Base-by-base conservation (phyloP, 2,329 filamentous ascomycete species). In the Aspergillus sojae region DNA sequence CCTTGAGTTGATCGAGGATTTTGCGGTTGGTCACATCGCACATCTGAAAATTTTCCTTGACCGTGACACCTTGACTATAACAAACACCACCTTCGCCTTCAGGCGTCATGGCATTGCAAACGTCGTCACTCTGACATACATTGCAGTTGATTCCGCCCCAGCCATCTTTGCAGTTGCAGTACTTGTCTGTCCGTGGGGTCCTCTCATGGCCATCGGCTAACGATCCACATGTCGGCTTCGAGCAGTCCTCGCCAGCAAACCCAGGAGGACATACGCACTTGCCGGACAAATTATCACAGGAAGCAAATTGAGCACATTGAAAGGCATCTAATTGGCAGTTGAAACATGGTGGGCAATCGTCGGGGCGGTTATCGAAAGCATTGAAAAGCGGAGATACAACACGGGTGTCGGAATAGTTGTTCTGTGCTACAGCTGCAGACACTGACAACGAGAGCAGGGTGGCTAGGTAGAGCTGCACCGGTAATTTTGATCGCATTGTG, bases 101-200 rank as follows among this genome's bases (percentile, higher is more conserved):
- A 4, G 92, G 92, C 89, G 96, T 96, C 79, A 99, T 83, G 39
- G 92, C 89, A 75, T 95, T 88, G 74, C 95, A 99, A 19, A 91
- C 94, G 69, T 90, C 83, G 76, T 98, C 85, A 4, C 89, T 88
- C 65, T 90, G 89, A 80, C 95, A 99, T 62, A 99, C 92, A 73
- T 95, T 99, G 86, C 95, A 99, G 83, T 99, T 99, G 81, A 99
- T 94, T 67, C 95, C 95, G 46, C 87, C 87, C 95, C 95, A 99
- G 61, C 95, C 95, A 43, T 96, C 91, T 74, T 94, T 91, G 78
- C 95, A 99, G 48, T 93, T 82, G 80, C 95, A 99, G 46, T 84
- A 82, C 62, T 88, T 84, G 66, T 87, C 88, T 58, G 88, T 82
- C 74, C 95, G 88, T 75, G 92, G 89, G 26, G 89, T 87, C 70